Percentiles rank a stretch among this genome's conserved stretches.
Conservation (phyloP, 108 stramenopile genomes). For the Fragilariopsis cylindrus region DNA sequence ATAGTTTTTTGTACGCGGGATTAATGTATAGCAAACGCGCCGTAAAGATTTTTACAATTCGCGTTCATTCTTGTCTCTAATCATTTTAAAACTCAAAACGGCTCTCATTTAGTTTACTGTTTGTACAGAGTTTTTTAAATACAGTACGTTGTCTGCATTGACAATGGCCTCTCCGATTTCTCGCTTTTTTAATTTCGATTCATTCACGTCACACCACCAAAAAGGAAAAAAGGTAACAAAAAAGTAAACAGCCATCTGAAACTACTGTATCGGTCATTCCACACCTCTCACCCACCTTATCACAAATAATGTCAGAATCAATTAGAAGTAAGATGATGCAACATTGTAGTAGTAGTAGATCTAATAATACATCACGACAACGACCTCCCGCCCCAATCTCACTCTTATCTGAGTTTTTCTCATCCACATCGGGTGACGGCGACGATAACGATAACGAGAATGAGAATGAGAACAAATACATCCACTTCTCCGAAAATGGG, state of each 20-base stretch:
- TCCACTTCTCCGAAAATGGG: not conserved
- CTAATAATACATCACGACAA: not conserved
- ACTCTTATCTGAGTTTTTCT: slow-evolving; percentile 6
- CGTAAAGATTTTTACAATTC: too few species aligned
- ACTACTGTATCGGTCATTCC: not conserved
- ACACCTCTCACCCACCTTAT: not conserved
- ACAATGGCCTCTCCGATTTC: not conserved
- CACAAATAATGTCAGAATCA: not conserved
- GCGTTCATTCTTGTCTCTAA: too few species aligned
- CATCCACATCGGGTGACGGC: not conserved
- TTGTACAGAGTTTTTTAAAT: too few species aligned
- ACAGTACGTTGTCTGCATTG: not conserved
- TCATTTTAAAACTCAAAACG: too few species aligned
- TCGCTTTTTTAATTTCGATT: not conserved
- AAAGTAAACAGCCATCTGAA: not conserved
- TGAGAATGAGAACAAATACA: not conserved
- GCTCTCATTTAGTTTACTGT: too few species aligned
- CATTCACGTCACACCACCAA: not conserved
- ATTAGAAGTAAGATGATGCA: not conserved
- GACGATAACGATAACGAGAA: not conserved
- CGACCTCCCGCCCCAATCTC: not conserved
- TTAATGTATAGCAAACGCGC: too few species aligned
- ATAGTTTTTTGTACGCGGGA: too few species aligned
- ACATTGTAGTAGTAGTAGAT: not conserved
- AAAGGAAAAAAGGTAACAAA: not conserved